phyloP scores from a whole-genome alignment of 345 rosid genomes.

The thale cress (Arabidopsis thaliana) region TAIR10.1 NC_003074.8:4436001-4436500 shows the following conservation, averaged over 20 bases:
- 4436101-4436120: conserved; percentile 26
- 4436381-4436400: conserved; percentile 5
- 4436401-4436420: neutral
- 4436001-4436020: neutral
- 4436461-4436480: conserved; percentile 11
- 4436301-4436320: neutral
- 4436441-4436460: conserved; percentile 10
- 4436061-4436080: conserved; percentile 26
- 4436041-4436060: conserved; percentile 12
- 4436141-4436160: neutral
- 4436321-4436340: neutral
- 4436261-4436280: conserved; percentile 32
- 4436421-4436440: neutral
- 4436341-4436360: conserved; percentile 1
- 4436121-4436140: neutral
- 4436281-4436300: neutral
- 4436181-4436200: neutral
- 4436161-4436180: conserved; percentile 17
- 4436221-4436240: neutral
- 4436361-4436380: neutral
- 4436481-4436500: conserved; percentile 21
- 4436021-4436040: conserved; percentile 29
- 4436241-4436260: conserved; percentile 3
- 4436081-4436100: conserved; percentile 3
- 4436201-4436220: neutral